Base-by-base conservation (phyloP, 2,329 filamentous ascomycete species). In the Bipolaris oryzae region DNA sequence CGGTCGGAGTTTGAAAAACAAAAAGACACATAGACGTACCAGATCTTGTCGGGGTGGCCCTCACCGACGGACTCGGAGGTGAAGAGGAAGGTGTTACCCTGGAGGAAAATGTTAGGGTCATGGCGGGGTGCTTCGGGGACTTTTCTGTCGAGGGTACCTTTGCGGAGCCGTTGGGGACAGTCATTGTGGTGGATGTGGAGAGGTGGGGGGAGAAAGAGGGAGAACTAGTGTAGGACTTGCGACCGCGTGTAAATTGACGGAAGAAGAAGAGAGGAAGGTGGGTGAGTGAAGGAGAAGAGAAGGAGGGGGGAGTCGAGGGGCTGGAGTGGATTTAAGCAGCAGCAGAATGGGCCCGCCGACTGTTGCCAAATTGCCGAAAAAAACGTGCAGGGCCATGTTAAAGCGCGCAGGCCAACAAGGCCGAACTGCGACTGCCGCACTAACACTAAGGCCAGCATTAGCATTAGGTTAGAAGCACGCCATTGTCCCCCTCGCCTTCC, bases 1-100 rank as follows among this genome's bases (percentile, higher is more conserved):
- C 47, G 42, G 43, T 31, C 52, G 46, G 43, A 25, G 39, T 51
- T 51, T 23, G 56, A 50, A 33, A 18, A 34, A 18, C 34, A 25
- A 34, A 16, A 13, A 49, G 13, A 41, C 37, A 20, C 5, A 15
- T 13, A 20, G 47, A 72, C 75, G 58, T 76, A 87, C 84, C 90
- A 91, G 78, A 96, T 96, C 89, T 96, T 96, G 81, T 96, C 92
- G 74, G 92, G 91, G 83, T 96, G 92, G 33, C 77, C 78, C 67
- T 79, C 77, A 56, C 80, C 80, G 58, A 82, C 80, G 43, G 80
- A 81, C 76, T 82, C 80, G 63, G 80, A 81, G 60, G 80, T 82
- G 78, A 82, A 82, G 70, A 78, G 73, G 65, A 79, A 79, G 48
- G 74, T 77, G 61, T 28, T 48, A 37, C 65, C 68, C 72, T 76